These are phyloP conservation scores for Fusarium sp. DNA, from an alignment of 2,329 filamentous ascomycete genomes.

Conservation along the genomic window DNA sequence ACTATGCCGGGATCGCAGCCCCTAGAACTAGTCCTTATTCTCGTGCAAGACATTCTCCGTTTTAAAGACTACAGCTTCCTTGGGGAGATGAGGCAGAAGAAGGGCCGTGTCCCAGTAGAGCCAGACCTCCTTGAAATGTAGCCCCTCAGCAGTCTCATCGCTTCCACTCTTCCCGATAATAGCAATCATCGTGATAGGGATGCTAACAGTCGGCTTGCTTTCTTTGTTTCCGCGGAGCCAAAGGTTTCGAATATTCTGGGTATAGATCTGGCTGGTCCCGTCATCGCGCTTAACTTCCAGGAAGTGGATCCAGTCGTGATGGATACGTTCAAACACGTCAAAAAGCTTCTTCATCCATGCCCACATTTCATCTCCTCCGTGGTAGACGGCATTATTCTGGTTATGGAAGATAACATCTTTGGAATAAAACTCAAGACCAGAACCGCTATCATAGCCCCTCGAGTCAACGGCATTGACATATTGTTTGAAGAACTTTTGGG, in stretches of 20 bases:
- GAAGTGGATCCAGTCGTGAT: background rate
- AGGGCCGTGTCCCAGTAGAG: slow-evolving; percentile 1
- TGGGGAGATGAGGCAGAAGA: background rate
- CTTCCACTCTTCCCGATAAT: background rate
- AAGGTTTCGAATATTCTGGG: background rate
- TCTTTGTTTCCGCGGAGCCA: background rate
- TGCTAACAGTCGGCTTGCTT: background rate
- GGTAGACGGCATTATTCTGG: background rate
- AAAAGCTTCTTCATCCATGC: slow-evolving; percentile 1
- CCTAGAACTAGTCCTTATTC: background rate
- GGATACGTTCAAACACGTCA: background rate
- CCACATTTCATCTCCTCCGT: background rate
- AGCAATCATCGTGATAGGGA: background rate
- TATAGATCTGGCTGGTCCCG: background rate
- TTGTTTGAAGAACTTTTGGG: background rate
- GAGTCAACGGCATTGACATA: background rate
- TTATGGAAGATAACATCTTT: background rate
- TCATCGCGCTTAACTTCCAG: background rate
- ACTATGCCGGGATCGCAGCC: no score
- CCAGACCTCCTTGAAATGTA: background rate
- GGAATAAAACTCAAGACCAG: background rate
- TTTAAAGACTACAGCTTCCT: background rate
- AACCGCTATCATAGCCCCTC: background rate
- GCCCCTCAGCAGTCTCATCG: background rate
- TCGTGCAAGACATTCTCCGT: background rate